phyloP scores from a whole-genome alignment of 2,329 filamentous ascomycete genomes.

The Macrophomina phaseolina region DNA sequence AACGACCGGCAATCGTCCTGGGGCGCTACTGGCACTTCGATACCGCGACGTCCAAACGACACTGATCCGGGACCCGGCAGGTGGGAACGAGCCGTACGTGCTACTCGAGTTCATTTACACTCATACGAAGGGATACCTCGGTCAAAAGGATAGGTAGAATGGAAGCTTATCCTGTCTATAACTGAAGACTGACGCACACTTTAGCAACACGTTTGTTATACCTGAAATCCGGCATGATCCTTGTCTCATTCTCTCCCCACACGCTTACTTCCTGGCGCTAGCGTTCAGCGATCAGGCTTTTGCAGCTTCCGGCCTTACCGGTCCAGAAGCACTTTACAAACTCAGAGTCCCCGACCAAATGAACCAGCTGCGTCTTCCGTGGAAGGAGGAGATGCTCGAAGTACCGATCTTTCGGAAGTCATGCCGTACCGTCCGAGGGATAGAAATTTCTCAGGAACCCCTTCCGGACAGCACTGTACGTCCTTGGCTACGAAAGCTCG shows the following conservation, averaged over 20 bases:
- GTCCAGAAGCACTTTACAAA: neutral
- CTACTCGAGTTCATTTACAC: conserved; percentile 31
- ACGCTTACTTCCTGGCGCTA: conserved; percentile 1
- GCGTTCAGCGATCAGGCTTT: conserved; percentile 15
- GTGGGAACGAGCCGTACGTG: conserved; percentile 25
- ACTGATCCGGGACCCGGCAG: neutral
- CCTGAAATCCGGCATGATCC: conserved; percentile 4
- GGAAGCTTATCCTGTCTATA: neutral
- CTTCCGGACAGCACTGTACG: conserved; percentile 1
- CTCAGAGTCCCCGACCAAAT: neutral
- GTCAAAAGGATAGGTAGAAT: conserved; percentile 30
- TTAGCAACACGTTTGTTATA: conserved; percentile 11
- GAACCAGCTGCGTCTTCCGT: conserved; percentile 1
- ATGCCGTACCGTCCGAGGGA: neutral
- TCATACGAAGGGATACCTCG: conserved; percentile 31
- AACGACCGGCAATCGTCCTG: neutral
- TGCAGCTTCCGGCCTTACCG: neutral
- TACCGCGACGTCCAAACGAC: neutral
- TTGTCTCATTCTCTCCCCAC: conserved; percentile 8
- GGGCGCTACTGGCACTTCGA: neutral
- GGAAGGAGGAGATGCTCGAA: conserved; percentile 10
- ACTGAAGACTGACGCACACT: neutral
- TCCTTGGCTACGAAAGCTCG: neutral
- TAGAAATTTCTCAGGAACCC: neutral
- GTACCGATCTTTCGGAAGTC: conserved; percentile 8